These are phyloP conservation scores for Backusella psychrophila DNA, from an alignment of 192 early-diverging fungal species.

Conservation along the genomic window DNA sequence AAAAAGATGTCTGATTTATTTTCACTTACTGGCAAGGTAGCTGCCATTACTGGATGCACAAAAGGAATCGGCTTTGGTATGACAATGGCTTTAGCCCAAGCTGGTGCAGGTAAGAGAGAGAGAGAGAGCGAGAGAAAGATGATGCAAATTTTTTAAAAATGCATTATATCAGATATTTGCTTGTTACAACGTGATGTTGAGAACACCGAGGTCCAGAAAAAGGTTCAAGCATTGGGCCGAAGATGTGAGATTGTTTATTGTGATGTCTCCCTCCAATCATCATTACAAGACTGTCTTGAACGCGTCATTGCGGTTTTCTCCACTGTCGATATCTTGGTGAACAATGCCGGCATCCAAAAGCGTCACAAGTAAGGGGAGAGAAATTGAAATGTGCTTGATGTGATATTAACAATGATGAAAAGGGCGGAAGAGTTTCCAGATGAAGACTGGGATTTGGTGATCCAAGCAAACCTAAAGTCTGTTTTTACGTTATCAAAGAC, in stretches of 20 bases:
- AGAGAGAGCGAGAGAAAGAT: background rate
- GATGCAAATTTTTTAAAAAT: background rate
- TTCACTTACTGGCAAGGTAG: conserved; percentile 19
- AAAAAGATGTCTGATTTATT: conserved; percentile 14
- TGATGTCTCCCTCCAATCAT: background rate
- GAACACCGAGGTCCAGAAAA: background rate
- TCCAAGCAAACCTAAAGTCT: conserved; percentile 28
- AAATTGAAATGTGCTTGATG: background rate
- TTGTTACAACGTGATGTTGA: background rate
- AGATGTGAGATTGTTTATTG: background rate
- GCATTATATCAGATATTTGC: background rate
- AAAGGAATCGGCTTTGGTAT: conserved; percentile 24
- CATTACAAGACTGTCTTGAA: background rate
- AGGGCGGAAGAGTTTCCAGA: conserved; percentile 20
- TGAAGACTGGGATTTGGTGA: conserved; percentile 25
- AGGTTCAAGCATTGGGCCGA: background rate
- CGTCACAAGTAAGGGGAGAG: background rate
- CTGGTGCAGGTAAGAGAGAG: conserved; percentile 24
- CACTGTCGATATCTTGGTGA: background rate
- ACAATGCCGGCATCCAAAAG: background rate
- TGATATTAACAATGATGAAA: background rate
- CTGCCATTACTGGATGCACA: conserved; percentile 23
- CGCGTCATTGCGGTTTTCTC: background rate
- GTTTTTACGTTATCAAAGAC: conserved; percentile 25
- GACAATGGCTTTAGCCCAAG: conserved; percentile 24